phyloP scores from a whole-genome alignment of 352 stramenopile species.

The Pythium guiyangense region DNA sequence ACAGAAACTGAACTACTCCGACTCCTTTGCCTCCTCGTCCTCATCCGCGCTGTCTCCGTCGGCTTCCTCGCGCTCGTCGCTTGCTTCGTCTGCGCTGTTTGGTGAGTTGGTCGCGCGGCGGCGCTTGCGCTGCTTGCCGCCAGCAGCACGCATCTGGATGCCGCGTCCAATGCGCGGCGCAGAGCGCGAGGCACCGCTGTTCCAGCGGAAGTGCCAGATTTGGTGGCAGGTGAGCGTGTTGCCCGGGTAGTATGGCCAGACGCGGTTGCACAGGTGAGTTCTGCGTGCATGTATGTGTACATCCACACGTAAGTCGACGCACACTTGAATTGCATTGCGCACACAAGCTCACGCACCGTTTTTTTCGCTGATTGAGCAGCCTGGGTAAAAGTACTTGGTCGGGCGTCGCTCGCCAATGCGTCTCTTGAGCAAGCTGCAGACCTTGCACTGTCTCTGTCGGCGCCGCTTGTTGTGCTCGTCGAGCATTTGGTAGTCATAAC shows the following conservation, averaged over 20 bases:
- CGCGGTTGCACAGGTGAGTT: background rate
- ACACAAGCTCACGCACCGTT: background rate
- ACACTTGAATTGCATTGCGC: too few relatives aligned
- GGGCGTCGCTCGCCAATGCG: background rate
- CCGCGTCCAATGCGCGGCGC: background rate
- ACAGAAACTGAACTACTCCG: too few relatives aligned
- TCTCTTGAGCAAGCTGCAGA: background rate
- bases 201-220: background rate
- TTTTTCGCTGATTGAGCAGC: background rate
- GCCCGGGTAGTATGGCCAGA: background rate
- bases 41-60: too few relatives aligned
- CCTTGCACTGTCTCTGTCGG: background rate
- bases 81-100: too few relatives aligned
- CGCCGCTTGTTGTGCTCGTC: too few relatives aligned
- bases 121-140: background rate
- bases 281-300: background rate
- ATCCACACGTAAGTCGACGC: background rate
- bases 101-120: too few relatives aligned
- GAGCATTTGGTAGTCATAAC: background rate
- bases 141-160: background rate
- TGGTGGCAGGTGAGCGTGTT: background rate
- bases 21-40: too few relatives aligned
- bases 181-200: background rate
- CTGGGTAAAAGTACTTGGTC: background rate
- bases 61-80: too few relatives aligned